These are phyloP conservation scores for Boehmeria nivea DNA, from an alignment of 306 rosid genomes.

Conservation along the genomic window DNA sequence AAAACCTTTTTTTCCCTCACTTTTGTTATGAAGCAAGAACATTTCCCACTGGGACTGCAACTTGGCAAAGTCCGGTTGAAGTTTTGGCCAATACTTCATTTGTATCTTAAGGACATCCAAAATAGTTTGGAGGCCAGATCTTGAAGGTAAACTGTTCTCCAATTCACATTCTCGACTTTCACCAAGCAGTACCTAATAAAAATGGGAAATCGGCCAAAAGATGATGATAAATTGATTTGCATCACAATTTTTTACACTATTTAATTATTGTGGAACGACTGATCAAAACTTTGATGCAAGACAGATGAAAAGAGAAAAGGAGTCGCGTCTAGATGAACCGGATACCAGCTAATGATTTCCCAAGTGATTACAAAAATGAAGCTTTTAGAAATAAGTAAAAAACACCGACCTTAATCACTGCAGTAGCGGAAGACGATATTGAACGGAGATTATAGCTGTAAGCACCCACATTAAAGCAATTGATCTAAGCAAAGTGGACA, in stretches of 20 bases:
- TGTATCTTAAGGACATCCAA: constrained; percentile 78
- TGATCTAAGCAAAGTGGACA: constrained; percentile 21
- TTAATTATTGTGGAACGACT: too few relatives aligned
- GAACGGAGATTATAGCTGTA: constrained; percentile 98
- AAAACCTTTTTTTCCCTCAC: constrained; percentile 54
- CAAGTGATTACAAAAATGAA: too few relatives aligned
- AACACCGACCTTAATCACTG: constrained; percentile 64
- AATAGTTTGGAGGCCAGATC: constrained; percentile 63
- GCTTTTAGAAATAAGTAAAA: neutral
- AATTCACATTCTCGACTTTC: constrained; percentile 51
- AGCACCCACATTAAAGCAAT: constrained; percentile 17
- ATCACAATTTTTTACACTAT: too few relatives aligned
- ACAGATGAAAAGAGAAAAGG: neutral
- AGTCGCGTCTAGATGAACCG: too few relatives aligned
- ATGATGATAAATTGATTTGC: neutral
- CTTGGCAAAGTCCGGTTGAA: constrained; percentile 44
- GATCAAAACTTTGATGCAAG: too few relatives aligned
- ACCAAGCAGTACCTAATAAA: constrained; percentile 69
- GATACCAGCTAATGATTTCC: too few relatives aligned
- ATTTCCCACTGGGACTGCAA: constrained; percentile 52
- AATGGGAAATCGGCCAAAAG: constrained; percentile 20
- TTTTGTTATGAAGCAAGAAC: constrained; percentile 31
- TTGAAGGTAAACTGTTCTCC: constrained; percentile 50
- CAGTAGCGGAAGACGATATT: constrained; percentile 86
- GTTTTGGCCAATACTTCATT: constrained; percentile 67